Evolutionary conservation across 75 land plant genomes (phyloP).

Genomic region (Adiantum capillusveneris): DNA sequence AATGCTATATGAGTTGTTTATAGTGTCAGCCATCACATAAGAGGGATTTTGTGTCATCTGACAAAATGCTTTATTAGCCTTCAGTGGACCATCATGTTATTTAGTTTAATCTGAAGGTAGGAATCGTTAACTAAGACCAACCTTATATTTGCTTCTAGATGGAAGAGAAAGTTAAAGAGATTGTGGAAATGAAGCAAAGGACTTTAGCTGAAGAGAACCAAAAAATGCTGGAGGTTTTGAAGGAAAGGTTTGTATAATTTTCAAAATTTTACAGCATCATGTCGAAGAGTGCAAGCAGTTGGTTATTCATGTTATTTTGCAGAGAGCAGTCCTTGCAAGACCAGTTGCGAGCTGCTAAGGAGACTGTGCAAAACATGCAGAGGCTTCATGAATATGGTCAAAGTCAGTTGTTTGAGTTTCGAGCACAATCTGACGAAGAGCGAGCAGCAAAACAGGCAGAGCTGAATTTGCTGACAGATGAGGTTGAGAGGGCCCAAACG

Average conservation of each 20-base stretch:
- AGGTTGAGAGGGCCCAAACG: conserved; percentile 88
- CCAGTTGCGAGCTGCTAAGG: conserved; percentile 82
- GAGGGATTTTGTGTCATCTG: no score
- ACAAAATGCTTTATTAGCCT: neutral
- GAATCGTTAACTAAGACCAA: neutral
- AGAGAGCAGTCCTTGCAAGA: conserved; percentile 85
- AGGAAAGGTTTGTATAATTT: conserved; percentile 58
- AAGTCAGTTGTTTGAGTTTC: conserved; percentile 89
- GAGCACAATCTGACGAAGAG: conserved; percentile 96
- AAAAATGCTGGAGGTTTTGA: conserved; percentile 82
- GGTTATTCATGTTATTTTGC: conserved; percentile 4
- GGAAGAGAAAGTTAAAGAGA: conserved; percentile 95
- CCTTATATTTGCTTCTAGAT: conserved; percentile 39
- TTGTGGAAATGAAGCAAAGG: conserved; percentile 90
- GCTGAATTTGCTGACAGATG: conserved; percentile 85
- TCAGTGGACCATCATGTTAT: neutral
- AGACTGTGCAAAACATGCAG: conserved; percentile 88
- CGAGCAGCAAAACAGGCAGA: conserved; percentile 94
- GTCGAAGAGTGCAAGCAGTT: no score
- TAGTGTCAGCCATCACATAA: no score
- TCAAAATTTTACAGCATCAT: no score
- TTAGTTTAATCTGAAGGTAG: neutral
- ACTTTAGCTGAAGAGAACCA: conserved; percentile 94
- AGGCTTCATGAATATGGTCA: conserved; percentile 92
- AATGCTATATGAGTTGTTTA: no score